These are phyloP conservation scores for Limnanthes douglasii DNA, from an alignment of 345 rosid genomes.

Conservation along the genomic window DNA sequence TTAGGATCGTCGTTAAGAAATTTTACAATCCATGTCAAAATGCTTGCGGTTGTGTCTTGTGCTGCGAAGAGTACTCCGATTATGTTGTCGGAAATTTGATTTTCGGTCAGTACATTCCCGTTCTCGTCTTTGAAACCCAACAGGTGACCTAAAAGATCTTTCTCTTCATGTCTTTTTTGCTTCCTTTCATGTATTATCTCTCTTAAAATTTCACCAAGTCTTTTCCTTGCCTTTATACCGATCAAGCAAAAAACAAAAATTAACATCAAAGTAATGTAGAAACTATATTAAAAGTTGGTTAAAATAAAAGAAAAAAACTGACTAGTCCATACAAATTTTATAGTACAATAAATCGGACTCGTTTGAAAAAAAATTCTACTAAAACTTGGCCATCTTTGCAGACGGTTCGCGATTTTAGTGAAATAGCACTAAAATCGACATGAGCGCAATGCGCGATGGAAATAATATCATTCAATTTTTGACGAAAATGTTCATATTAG, in stretches of 20 bases:
- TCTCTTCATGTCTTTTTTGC: constrained; percentile 30
- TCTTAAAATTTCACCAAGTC: constrained; percentile 29
- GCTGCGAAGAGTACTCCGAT: constrained; percentile 87
- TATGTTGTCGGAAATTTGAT: constrained; percentile 59
- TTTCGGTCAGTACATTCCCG: constrained; percentile 25
- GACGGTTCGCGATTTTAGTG: no score
- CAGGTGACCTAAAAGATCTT: constrained; percentile 41
- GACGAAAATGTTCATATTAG: no score
- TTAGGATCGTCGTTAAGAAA: constrained; percentile 45
- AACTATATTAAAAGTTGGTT: no score
- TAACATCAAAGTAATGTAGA: no score
- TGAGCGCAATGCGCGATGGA: no score
- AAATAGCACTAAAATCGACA: no score
- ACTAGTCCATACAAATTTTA: no score
- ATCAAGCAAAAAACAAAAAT: no score
- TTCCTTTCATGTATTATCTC: constrained; percentile 45
- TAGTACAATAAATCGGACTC: no score
- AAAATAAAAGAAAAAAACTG: no score
- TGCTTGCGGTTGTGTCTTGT: constrained; percentile 85
- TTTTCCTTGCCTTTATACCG: constrained; percentile 49
- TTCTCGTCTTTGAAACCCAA: constrained; percentile 31
- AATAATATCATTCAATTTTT: background rate
- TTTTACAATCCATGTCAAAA: constrained; percentile 75
- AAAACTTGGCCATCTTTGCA: background rate
- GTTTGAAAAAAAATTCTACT: background rate